Evolutionary conservation across 441 rosid genomes (phyloP), one percentile per base, ranked within the genome.

Genomic region (Manihot esculenta): DNA sequence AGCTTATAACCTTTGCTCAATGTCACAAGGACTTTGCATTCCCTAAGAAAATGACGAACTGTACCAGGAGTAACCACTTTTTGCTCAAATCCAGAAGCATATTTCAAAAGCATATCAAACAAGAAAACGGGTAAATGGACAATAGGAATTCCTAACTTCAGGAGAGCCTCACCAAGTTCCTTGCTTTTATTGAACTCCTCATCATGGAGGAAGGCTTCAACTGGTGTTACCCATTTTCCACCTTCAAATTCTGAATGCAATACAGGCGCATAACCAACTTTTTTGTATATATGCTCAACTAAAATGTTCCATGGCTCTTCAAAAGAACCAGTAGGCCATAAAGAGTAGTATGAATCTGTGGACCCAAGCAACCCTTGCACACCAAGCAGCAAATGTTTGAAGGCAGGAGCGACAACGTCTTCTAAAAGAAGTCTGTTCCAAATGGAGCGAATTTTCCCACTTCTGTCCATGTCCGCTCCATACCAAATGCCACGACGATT

Each of bases 401-500:
- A 92, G 69, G 82, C 56, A 79, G 98, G 98, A 71, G 93, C 97
- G 58, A 92, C 82, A 66, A 95, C 86, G 79, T 95, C 98, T 85
- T 92, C 98, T 68, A 95, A 83, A 78, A 95, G 96, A 83, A 89
- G 96, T 82, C 90, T 86, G 81, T 95, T 95, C 99, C 99, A 95
- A 67, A 87, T 78, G 35, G 97, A 95, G 62, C 99, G 98, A 80
- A 95, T 75, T 86, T 89, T 95, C 42, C 98, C 99, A 83, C 99
- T 87, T 83, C 96, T 92, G 79, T 95, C 99, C 99, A 95, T 95
- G 80, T 95, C 99, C 62, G 78, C 97, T 71, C 99, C 99, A 82
- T 91, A 91, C 99, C 99, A 95, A 82, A 95, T 95, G 79, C 98
- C 98, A 45, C 99, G 98, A 55, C 99, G 99, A 71, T 92, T 95